Evolutionary conservation across 371 early-diverging fungal species (phyloP), one percentile per base, ranked within the genome.

Genomic region (Coemansia sp.): DNA sequence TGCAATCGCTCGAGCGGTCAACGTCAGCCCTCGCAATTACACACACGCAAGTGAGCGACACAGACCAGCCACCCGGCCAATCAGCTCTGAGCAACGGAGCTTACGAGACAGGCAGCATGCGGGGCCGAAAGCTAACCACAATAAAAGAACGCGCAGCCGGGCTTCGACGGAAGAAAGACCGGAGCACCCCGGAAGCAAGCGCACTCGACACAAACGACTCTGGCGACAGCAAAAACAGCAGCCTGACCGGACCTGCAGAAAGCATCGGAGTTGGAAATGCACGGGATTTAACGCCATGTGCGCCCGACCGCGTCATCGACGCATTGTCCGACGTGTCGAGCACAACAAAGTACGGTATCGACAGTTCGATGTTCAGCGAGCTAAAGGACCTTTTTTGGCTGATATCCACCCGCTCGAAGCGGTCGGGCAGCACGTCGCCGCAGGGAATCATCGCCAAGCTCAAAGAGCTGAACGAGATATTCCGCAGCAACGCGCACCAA

Each of bases 401-500:
- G 54, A 95, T 96, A 32, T 83, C 90, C 5, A 85, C 85, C 11
- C 92, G 94, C 51, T 88, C 89, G 63, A 93, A 92, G 75, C 87
- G 90, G 71, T 86, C 90, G 0, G 95, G 95, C 15, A 88, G 90
- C 24, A 80, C 95, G 32, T 92, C 92, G n/a, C 98, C 97, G 5
- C 83, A 87, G 41, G 85, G 88, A 44, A 95, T 98, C 67, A 88
- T 97, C 9, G 85, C 85, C 56, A 92, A 90, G 71, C 87, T 98
- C 41, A 97, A 82, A 92, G 95, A 93, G 85, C 79, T 66, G 48
- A 65, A 84, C 91, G 97, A 94, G 74, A 73, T 95, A 12, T 98
- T 97, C 80, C 85, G 94, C 44, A 89, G 92, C 63, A 93, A 92
- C 29, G 89, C 90, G 87, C 97, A 98, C 77, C 98, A 98, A 76